Evolutionary conservation across 1,284 basidiomycete species (phyloP), one percentile per base, ranked within the genome.

Genomic region (Pseudozyma hubeiensis): DNA sequence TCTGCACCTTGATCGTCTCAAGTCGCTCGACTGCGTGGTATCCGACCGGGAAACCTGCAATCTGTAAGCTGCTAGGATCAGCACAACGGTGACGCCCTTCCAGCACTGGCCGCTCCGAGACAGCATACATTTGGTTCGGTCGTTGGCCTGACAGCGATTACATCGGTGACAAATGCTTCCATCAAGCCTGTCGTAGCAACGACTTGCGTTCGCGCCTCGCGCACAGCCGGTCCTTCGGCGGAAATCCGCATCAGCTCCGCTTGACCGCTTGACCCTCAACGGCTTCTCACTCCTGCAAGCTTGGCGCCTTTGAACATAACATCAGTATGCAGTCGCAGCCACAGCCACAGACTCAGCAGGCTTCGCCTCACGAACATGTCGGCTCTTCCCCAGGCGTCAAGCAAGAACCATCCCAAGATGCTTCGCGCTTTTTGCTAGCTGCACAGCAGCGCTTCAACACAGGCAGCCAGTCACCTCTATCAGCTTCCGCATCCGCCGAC

Each of bases 321-420:
- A 41, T 24, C 56, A 60, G n/a, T 14, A 69, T 69, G 66, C 61
- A 64, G 53, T 58, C 66, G 19, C 61, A 62, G 34, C 31, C 56
- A 8, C 61, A 51, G 24, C 24, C 24, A 17, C 52, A 47, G 14
- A n/a, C 56, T 39, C 56, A 44, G 34, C 49, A 50, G 44, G 52
- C 49, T 11, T 60, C 61, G 7, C 53, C 66, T 5, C 40, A 19
- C 30, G 46, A 63, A n/a, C 56, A 35, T 5, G 33, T 43, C 19
- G 5, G n/a, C 11, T 45, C 53, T 0, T 39, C 53, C 8, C 35
- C 49, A 3, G 57, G 31, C 31, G 13, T 53, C 53, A 61, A 56
- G 39, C 24, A 50, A 6, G 67, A 64, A 19, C 40, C 24, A 14
- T n/a, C 53, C 14, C 69, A 73, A 31, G 67, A 69, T 53, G 58